Evolutionary conservation across 164 flowering plant species (phyloP).

Genomic region (Sextonia rubra): DNA sequence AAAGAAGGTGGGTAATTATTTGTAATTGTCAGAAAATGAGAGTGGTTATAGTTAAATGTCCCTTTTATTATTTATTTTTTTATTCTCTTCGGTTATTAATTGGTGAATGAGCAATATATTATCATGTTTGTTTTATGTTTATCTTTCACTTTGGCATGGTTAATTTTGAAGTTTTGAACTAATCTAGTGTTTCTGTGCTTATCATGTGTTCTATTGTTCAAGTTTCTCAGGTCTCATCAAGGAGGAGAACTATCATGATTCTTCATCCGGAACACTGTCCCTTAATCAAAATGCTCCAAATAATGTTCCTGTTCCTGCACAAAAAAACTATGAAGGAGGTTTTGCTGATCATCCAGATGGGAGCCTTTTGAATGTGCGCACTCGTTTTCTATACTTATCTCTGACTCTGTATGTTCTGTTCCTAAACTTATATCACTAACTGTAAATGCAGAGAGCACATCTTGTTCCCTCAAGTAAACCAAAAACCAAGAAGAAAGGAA

Average conservation of each 20-base stretch:
- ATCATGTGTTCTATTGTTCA: constrained; percentile 56
- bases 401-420: not conserved
- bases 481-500: constrained; percentile 55
- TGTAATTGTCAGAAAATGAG: too few relatives aligned
- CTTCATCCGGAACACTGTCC: constrained; percentile 32
- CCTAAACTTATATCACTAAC: constrained; percentile 10
- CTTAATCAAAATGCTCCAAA: constrained; percentile 29
- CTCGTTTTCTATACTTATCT: constrained; percentile 5
- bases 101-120: not conserved
- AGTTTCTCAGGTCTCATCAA: constrained; percentile 85
- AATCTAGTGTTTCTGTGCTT: constrained; percentile 26
- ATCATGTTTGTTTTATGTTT: not conserved
- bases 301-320: constrained; percentile 26
- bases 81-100: not conserved
- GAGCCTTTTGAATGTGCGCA: constrained; percentile 35
- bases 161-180: not conserved
- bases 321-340: constrained; percentile 28
- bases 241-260: constrained; percentile 36
- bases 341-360: constrained; percentile 26
- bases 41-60: too few relatives aligned
- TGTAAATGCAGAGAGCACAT: constrained; percentile 46
- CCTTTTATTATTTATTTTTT: too few relatives aligned
- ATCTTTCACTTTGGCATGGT: not conserved
- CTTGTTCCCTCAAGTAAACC: constrained; percentile 44
- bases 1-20: too few relatives aligned